Evolutionary conservation across 768 basidiomycete genomes (phyloP).

Genomic region (Tulasnella calospora): DNA sequence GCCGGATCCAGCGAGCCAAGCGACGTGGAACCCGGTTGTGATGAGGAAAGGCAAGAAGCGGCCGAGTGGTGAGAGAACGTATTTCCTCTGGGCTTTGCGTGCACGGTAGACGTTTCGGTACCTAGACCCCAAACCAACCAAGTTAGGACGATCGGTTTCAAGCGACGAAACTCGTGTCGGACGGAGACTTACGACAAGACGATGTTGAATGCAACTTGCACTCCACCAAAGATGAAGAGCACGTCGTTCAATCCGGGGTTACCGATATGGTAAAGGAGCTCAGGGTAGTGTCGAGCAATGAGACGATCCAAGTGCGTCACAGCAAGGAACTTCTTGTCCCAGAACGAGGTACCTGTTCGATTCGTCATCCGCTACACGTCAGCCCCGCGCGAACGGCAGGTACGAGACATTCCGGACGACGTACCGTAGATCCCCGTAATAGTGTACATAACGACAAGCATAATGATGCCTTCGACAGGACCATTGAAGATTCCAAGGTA

Average conservation of each 20-base stretch:
- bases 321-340: constrained; percentile 67
- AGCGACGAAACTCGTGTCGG: background rate
- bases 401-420: constrained; percentile 27
- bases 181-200: constrained; percentile 49
- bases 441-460: constrained; percentile 71
- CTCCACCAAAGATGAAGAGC: constrained; percentile 75
- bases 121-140: constrained; percentile 38
- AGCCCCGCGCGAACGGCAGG: constrained; percentile 9
- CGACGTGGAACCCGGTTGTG: constrained; percentile 63
- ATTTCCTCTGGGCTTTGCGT: constrained; percentile 42
- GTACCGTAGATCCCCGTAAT: constrained; percentile 72
- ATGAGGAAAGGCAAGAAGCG: constrained; percentile 76
- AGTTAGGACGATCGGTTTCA: background rate
- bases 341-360: constrained; percentile 33
- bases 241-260: constrained; percentile 74
- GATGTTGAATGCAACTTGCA: constrained; percentile 74
- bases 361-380: background rate
- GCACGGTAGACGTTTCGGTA: constrained; percentile 78
- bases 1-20: constrained; percentile 63
- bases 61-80: constrained; percentile 53
- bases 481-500: constrained; percentile 93
- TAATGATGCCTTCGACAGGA: constrained; percentile 91
- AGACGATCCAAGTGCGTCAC: constrained; percentile 45
- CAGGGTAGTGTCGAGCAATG: constrained; percentile 41
- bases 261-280: constrained; percentile 50